Evolutionary conservation across 352 stramenopile species (phyloP), one percentile per base, ranked within the genome.

Genomic region (Pythium vanterpoolii): DNA sequence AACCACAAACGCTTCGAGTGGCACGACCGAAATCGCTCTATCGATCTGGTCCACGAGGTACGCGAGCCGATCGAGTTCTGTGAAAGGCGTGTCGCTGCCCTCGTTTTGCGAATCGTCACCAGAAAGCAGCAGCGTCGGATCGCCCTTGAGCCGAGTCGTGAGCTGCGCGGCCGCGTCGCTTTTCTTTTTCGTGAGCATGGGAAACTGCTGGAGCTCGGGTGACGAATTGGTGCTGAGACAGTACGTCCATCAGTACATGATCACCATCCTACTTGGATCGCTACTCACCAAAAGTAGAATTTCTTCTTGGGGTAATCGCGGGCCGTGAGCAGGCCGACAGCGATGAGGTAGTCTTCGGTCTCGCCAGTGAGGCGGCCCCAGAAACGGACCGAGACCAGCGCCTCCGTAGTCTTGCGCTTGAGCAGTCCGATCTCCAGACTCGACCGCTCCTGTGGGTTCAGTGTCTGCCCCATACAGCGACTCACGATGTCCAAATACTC

Each of bases 301-400:
- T 93, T 93, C 59, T 91, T 93, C 60, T 76, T 86, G 14, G 79
- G 81, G 34, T 86, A 89, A 53, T 86, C 77, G 21, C 86, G 80
- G n/a, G 59, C 69, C 0, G 76, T 49, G 21, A 90, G 62, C 10
- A 87, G 54, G 6, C 72, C 83, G 24, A 90, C 79, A 1, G 71
- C 76, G 56, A 91, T 52, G 52, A 91, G 59, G 43, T 91, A 93
- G 58, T 93, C 80, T 33, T 76, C 64, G n/a, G 65, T 64, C 44
- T 93, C 79, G 23, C 79, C 84, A 11, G 56, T 57, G 43, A 91
- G 61, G 43, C 78, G 73, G 2, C 82, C 84, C 83, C 83, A 93
- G 60, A 93, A 90, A 28, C 77, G 79, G 43, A 93, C 72, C 39
- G 74, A 83, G 27, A 71, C 46, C 14, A 91, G 72, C 28, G 64